Conservation (phyloP, 257 asterid genomes). For the Fraxinus excelsior region DNA sequence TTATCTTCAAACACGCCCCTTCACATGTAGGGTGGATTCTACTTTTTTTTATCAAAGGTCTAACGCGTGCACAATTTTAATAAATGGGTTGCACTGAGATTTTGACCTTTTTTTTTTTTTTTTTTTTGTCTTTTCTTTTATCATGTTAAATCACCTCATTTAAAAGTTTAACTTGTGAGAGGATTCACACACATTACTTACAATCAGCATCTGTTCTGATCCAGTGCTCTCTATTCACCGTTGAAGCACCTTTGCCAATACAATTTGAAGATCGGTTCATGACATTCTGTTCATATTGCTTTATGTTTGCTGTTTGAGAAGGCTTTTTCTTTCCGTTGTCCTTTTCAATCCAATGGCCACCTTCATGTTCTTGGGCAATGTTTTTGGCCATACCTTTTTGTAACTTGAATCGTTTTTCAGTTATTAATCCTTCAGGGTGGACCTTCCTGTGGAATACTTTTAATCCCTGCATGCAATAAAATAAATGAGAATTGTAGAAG, state of each 20-base stretch:
- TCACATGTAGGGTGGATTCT: no score
- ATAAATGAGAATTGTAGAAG: not conserved
- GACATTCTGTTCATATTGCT: conserved; percentile 19
- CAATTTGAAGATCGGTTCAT: conserved; percentile 1
- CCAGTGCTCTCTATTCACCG: conserved; percentile 40
- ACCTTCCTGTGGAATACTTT: conserved; percentile 30
- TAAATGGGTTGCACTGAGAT: no score
- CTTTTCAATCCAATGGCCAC: not conserved
- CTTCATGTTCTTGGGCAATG: not conserved
- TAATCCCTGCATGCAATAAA: conserved; percentile 27
- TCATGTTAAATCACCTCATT: not conserved
- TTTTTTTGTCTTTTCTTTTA: not conserved
- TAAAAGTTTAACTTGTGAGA: not conserved
- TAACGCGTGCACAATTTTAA: no score
- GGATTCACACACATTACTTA: conserved; percentile 26
- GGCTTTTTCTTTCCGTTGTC: conserved; percentile 5
- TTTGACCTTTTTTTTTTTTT: no score
- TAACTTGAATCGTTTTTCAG: conserved; percentile 16
- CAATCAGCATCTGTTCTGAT: conserved; percentile 44
- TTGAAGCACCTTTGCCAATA: not conserved
- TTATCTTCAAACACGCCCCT: no score
- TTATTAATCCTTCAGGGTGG: conserved; percentile 29
- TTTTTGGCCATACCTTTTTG: conserved; percentile 14
- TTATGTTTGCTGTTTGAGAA: conserved; percentile 18
- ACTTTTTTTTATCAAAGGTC: no score